Base-by-base conservation (phyloP, 2,329 filamentous ascomycete species). In the Neofusicoccum umdonicola region DNA sequence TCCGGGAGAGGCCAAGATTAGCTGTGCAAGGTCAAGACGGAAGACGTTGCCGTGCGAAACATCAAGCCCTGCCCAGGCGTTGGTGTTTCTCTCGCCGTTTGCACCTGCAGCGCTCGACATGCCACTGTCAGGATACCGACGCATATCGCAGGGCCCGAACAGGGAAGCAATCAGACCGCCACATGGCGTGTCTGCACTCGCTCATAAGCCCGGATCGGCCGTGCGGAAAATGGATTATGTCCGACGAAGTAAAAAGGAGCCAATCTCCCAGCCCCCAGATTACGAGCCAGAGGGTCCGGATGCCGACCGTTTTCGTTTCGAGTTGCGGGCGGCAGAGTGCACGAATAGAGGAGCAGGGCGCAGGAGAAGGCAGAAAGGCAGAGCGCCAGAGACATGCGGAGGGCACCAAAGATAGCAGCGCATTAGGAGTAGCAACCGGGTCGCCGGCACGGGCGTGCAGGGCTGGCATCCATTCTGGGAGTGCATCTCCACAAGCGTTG, bases 381-480 rank as follows among this genome's bases (percentile, higher is more conserved):
- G 31, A 51, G 27, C n/a, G 48, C 31, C 45, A 27, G 45, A 48
- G 45, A 39, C 11, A 56, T 27, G 35, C 27, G 13, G 9, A 17
- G 11, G 35, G 19, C 35, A 31, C 27, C 51, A 58, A 35, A 58
- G 22, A 44, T 31, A 58, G 41, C 15, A 44, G 52, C 54, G 22
- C n/a, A 17, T 27, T 15, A 37, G 8, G 22, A 11, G 22, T 2
- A 7, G n/a, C n/a, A 37, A 47, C 56, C 56, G 56, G 56, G 42
- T 60, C 8, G 3, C 22, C 44, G 56, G 56, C 56, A 60, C 17
- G 19, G 27, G 12, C 5, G 3, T 12, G n/a, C 42, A 60, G 41
- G 56, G 56, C 56, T 45, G 31, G 22, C 27, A 37, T 44, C 56
- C 42, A 37, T 60, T 60, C 56, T 44, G 56, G 56, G 56, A 47